Conservation (phyloP, 164 flowering plant genomes). For the Tetracentron sinense region DNA sequence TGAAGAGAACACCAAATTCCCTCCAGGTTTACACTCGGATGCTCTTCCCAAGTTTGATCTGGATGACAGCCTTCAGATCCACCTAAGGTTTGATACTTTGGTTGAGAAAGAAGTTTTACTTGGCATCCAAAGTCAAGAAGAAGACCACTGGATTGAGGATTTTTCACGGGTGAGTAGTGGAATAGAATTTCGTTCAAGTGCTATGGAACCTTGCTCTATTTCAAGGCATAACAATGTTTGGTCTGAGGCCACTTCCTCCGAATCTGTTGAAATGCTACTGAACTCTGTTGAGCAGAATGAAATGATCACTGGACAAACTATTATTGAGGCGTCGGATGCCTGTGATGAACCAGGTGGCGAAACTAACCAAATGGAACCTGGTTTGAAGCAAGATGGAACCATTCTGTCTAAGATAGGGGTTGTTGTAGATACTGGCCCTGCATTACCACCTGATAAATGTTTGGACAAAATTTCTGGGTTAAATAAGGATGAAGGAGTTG, state of each 20-base stretch:
- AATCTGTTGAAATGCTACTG: slow-evolving; percentile 94
- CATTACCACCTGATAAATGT: slow-evolving; percentile 27
- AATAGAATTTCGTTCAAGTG: slow-evolving; percentile 66
- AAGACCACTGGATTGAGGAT: slow-evolving; percentile 86
- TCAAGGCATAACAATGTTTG: slow-evolving; percentile 84
- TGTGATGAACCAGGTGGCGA: slow-evolving; percentile 37
- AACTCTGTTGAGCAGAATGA: slow-evolving; percentile 96
- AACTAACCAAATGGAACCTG: slow-evolving; percentile 43
- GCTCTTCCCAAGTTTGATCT: slow-evolving; percentile 71
- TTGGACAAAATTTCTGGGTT: slow-evolving; percentile 20
- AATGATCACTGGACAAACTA: slow-evolving; percentile 39
- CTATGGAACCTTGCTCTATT: slow-evolving; percentile 73
- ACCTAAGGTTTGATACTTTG: slow-evolving; percentile 76
- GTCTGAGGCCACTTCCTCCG: slow-evolving; percentile 97
- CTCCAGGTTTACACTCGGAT: slow-evolving; percentile 63
- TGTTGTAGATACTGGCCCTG: slow-evolving; percentile 24
- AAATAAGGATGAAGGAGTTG: slow-evolving; percentile 16
- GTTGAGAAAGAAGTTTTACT: slow-evolving; percentile 88
- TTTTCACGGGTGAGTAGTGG: slow-evolving; percentile 67
- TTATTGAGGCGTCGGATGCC: slow-evolving; percentile 43
- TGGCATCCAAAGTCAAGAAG: slow-evolving; percentile 77
- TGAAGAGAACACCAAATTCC: slow-evolving; percentile 64
- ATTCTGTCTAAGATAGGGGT: slow-evolving; percentile 22
- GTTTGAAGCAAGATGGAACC: slow-evolving; percentile 27
- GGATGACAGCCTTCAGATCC: slow-evolving; percentile 61